A percentile compares a stretch with the other conserved stretches of the same genome.
These are phyloP conservation scores for Jatropha podagrica DNA, from an alignment of 441 rosid genomes.

Conservation along the genomic window DNA sequence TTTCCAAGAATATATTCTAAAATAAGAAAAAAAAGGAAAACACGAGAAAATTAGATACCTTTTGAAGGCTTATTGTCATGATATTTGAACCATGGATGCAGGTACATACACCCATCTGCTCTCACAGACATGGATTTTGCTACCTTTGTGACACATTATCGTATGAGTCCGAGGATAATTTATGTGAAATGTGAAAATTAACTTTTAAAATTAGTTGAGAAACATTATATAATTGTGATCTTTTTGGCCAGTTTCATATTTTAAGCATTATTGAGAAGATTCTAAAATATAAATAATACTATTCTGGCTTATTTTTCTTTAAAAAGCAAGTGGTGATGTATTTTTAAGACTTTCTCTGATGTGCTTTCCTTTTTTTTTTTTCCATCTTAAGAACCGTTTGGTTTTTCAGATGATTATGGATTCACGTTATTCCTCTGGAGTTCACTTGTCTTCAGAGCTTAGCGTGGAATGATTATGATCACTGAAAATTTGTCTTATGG, in stretches of 20 bases:
- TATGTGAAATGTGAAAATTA: too few relatives aligned
- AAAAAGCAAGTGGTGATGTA: not conserved
- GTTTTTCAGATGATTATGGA: not conserved
- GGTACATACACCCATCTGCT: not conserved
- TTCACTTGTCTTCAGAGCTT: not conserved
- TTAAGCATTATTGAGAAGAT: not conserved
- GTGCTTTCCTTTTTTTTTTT: not conserved
- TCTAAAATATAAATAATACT: not conserved
- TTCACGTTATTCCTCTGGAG: not conserved
- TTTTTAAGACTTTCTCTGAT: not conserved
- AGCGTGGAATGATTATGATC: not conserved
- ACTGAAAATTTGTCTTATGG: not conserved
- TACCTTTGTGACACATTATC: too few relatives aligned
- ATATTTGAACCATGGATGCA: not conserved
- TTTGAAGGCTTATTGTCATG: not conserved
- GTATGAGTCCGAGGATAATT: too few relatives aligned
- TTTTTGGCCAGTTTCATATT: not conserved
- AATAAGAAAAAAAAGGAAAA: too few relatives aligned
- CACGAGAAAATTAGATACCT: not conserved
- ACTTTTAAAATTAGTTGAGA: too few relatives aligned
- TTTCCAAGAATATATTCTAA: slow-evolving; percentile 1
- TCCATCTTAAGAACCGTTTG: not conserved
- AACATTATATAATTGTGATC: not conserved
- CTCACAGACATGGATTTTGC: not conserved
- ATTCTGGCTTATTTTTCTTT: not conserved